phyloP scores from a whole-genome alignment of 2,329 filamentous ascomycete species.

The Decorospora gaudefroyi region DNA sequence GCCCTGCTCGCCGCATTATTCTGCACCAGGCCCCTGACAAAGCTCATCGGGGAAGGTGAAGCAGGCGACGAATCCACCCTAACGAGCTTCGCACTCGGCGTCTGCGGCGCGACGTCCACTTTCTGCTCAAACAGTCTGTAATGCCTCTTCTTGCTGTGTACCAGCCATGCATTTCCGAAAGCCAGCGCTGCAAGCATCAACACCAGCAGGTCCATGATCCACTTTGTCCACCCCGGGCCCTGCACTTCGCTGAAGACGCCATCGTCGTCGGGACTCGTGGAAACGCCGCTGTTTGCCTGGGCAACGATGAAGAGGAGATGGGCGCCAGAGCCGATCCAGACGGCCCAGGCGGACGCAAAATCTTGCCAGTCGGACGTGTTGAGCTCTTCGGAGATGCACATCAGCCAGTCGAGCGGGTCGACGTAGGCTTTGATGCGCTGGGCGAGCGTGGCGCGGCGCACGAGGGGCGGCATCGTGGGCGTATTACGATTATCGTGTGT shows the following conservation, averaged over 20 bases:
- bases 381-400: slow-evolving; percentile 91
- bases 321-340: slow-evolving; percentile 72
- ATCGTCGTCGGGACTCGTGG: slow-evolving; percentile 61
- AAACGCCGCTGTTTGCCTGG: slow-evolving; percentile 70
- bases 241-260: slow-evolving; percentile 74
- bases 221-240: slow-evolving; percentile 66
- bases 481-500: slow-evolving; percentile 1
- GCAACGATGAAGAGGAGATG: slow-evolving; percentile 84
- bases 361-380: slow-evolving; percentile 92
- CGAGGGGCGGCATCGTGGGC: slow-evolving; percentile 61
- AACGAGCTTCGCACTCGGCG: slow-evolving; percentile 85
- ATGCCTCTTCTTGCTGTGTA: slow-evolving; percentile 77
- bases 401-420: slow-evolving; percentile 84
- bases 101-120: slow-evolving; percentile 74
- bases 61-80: slow-evolving; percentile 82
- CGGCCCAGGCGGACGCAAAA: slow-evolving; percentile 70
- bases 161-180: slow-evolving; percentile 76
- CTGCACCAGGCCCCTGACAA: slow-evolving; percentile 68
- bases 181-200: slow-evolving; percentile 70
- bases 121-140: slow-evolving; percentile 91
- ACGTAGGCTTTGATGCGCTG: slow-evolving; percentile 81
- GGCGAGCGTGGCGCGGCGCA: slow-evolving; percentile 76
- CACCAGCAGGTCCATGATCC: slow-evolving; percentile 70
- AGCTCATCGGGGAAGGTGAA: slow-evolving; percentile 76
- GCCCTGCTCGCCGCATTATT: slow-evolving; percentile 79